Base-by-base conservation (phyloP, 2,329 filamentous ascomycete species). In the Trichoderma simmonsii region DNA sequence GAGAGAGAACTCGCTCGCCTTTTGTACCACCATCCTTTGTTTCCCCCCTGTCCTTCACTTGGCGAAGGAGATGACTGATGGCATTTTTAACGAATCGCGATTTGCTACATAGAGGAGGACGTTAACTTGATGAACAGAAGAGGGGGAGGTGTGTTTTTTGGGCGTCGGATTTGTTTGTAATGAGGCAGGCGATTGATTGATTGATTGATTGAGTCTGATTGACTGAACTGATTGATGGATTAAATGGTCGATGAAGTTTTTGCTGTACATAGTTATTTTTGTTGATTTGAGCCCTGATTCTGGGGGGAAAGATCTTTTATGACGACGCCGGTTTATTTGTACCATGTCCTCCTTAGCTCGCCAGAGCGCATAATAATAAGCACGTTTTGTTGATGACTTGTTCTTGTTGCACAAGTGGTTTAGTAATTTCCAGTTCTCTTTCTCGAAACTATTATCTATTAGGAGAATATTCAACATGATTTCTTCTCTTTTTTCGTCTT, bases 231-330 rank as follows among this genome's bases (percentile, higher is more conserved):
- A 26, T 61, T 39, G 57, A 57, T 26, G 39, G 66, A 56, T 43
- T 65, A 63, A 28, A 39, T 67, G 24, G 21, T 67, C 34, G 64
- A 39, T 59, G 12, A 43, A 43, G 30, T 39, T 71, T 48, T 66
- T 62, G 57, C 28, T 69, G 70, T 72, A 72, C 54, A 72, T 72
- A 72, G 21, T 21, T 62, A 48, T 56, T 36, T 28, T 39, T 54
- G 12, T 60, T 69, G 32, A 62, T 72, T 61, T 61, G 70, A 24
- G 39, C 70, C 32, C 24, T 57, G 4, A 21, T 54, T 54, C 48
- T 3, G n/a, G n/a, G 66, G 51, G n/a, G 60, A 28, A 28, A 34
- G 30, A 43, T 56, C 11, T 48, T 68, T 68, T 54, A 64, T 48
- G 59, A 68, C 57, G 64, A 66, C 32, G 64, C 32, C n/a, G 4